Base-by-base conservation (phyloP, 2,329 filamentous ascomycete species). In the Cadophora sp. region DNA sequence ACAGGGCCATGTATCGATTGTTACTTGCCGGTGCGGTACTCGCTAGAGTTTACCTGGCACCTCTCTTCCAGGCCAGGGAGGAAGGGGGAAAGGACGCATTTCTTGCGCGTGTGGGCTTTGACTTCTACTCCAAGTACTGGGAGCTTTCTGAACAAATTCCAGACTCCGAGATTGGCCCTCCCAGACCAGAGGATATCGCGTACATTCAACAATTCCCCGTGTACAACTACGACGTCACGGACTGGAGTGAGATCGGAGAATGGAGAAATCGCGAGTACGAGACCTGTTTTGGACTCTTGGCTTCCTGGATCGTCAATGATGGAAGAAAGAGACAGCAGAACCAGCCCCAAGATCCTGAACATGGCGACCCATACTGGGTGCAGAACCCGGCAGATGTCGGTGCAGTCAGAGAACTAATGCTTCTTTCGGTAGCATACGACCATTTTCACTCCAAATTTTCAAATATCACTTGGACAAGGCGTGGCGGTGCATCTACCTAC, bases 291-390 rank as follows among this genome's bases (percentile, higher is more conserved):
- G 65, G 69, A 33, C 59, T 62, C 16, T 69, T 69, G 20, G 66
- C 65, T 59, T 69, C 67, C 36, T 71, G 69, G 69, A 66, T 71
- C n/a, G 58, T 71, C 45, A 56, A 68, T 41, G 67, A 71, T 68
- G 65, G 67, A 65, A 67, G 61, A 61, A 62, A 39, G 53, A 67
- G 69, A 65, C 30, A 64, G 39, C 45, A 64, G 27, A 56, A 60
- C 4, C 24, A 59, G 39, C 59, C 61, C 27, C 58, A 61, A 64
- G 22, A 64, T 64, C 59, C 58, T 13, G 27, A 50, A 7, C 36
- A 43, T 55, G 58, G 14, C 45, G 36, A 66, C 27, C 68, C 56
- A 48, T 51, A 56, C 39, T 67, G 68, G 65, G 65, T 53, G 3
- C 59, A 61, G 27, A 66, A 64, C 22, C 51, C 33, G 22, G 59